Base-by-base conservation (phyloP, 1,284 basidiomycete species). In the Cryptococcus sp. region DNA sequence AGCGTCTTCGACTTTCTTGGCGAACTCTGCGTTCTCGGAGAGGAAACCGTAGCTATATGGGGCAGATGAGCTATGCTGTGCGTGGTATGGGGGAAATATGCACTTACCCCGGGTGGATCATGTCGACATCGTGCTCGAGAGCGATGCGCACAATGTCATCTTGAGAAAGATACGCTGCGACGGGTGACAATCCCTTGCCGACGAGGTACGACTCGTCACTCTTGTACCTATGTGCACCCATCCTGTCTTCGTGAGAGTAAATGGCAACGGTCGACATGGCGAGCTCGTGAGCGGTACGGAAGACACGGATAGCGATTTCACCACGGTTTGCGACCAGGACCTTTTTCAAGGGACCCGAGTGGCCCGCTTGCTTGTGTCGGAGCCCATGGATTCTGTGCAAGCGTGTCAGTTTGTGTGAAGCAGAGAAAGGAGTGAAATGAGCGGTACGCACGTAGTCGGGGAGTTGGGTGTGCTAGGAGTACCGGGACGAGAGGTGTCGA, bases 251-350 rank as follows among this genome's bases (percentile, higher is more conserved):
- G 76, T 85, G 89, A 17, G 93, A 97, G 83, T 92, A 99, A 81
- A 99, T 97, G 46, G 96, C 95, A 56, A 99, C 96, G 52, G 95
- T 97, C 77, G 95, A 91, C 93, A 99, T 96, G 38, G 94, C 96
- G 60, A 99, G 85, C 78, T 99, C 96, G 82, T 99, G 95, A 54
- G 96, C 92, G 2, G 96, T 98, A 73, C 96, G 85, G 85, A 99
- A 97, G 52, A 99, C 93, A 77, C 96, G 90, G 73, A 99, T 94
- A 34, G 96, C 96, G 77, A 99, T 99, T 89, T 99, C 95, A 74
- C 94, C 93, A 70, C 93, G 89, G 80, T 97, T 97, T 59, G 94
- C 94, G 66, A 98, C 93, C 37, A 94, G 85, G 74, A 94, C 89
- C 83, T 94, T 94, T 58, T 91, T 93, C 68, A 95, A 81, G 5